Percentiles rank a stretch among this genome's conserved stretches.
phyloP scores from a whole-genome alignment of 2,329 filamentous ascomycete species.

The Orbilia javanica region DNA sequence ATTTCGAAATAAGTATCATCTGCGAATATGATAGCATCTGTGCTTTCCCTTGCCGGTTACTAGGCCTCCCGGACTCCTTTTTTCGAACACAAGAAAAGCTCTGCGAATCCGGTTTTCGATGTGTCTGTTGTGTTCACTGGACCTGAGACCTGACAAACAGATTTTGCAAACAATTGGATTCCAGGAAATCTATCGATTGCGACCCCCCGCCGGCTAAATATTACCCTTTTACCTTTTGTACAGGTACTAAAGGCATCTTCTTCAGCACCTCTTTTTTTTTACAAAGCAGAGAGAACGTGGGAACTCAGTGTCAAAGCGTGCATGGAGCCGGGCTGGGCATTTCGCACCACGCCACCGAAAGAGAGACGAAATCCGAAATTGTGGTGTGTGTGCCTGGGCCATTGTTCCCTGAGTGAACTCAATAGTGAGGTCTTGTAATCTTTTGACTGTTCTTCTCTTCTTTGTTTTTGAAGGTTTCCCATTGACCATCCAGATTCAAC shows the following conservation, averaged over 20 bases:
- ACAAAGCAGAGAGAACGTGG: constrained; percentile 4
- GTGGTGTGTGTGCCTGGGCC: constrained; percentile 16
- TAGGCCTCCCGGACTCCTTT: constrained; percentile 11
- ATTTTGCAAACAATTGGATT: constrained; percentile 39
- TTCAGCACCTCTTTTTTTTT: constrained; percentile 1
- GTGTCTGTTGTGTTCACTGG: constrained; percentile 19
- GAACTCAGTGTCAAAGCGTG: constrained; percentile 53
- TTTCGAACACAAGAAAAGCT: neutral
- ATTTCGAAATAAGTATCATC: constrained; percentile 7
- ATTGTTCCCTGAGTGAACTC: constrained; percentile 25
- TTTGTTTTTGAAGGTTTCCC: constrained; percentile 11
- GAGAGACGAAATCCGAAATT: constrained; percentile 52
- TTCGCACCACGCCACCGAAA: constrained; percentile 51
- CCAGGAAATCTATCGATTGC: constrained; percentile 44
- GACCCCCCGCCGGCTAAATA: constrained; percentile 48
- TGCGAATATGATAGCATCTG: constrained; percentile 18
- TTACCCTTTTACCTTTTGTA: neutral
- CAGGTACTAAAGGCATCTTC: constrained; percentile 23
- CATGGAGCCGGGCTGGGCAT: constrained; percentile 34
- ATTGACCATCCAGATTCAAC: constrained; percentile 38
- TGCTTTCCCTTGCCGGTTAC: constrained; percentile 15
- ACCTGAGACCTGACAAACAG: constrained; percentile 41
- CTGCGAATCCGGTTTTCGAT: constrained; percentile 31
- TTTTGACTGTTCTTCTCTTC: constrained; percentile 15
- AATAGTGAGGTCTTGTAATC: constrained; percentile 30